Conservation (phyloP, 2,329 filamentous ascomycete genomes). For the Diaporthe citrichinensis region DNA sequence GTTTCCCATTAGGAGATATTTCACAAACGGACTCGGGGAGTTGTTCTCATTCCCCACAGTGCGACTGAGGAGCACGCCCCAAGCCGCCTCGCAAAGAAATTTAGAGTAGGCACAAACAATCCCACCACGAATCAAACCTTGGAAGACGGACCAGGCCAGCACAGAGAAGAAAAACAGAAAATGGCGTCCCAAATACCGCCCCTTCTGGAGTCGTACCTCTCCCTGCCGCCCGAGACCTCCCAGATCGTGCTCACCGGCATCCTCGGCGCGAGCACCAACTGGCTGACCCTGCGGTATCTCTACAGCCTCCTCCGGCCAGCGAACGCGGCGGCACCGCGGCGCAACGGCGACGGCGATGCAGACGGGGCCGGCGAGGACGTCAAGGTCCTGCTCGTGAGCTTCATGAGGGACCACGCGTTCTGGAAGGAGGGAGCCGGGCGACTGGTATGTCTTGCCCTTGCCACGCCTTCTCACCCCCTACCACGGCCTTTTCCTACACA, state of each 20-base stretch:
- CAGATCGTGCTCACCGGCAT: slow-evolving; percentile 79
- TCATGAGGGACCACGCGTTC: slow-evolving; percentile 82
- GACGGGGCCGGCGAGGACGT: slow-evolving; percentile 52
- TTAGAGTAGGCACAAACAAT: not conserved
- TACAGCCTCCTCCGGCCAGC: slow-evolving; percentile 57
- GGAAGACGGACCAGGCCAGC: not conserved
- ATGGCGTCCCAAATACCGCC: slow-evolving; percentile 63
- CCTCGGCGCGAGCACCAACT: slow-evolving; percentile 74
- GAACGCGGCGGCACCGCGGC: not conserved
- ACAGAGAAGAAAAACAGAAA: not conserved
- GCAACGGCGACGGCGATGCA: slow-evolving; percentile 38
- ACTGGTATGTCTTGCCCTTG: slow-evolving; percentile 64
- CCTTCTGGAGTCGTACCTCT: slow-evolving; percentile 75
- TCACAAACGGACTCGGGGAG: too few relatives aligned
- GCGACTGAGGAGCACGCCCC: not conserved
- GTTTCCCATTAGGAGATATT: not conserved
- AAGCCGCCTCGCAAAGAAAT: slow-evolving; percentile 26
- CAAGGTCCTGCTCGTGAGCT: slow-evolving; percentile 84
- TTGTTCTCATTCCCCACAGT: slow-evolving; percentile 28
- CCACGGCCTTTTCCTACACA: not conserved
- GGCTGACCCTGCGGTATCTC: slow-evolving; percentile 73
- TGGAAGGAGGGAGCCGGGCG: slow-evolving; percentile 81
- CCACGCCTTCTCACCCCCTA: not conserved
- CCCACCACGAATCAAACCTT: not conserved
- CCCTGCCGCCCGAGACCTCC: slow-evolving; percentile 69